Evolutionary conservation across 331 rosid species (phyloP).

Genomic region (Dryas integrifolia): DNA sequence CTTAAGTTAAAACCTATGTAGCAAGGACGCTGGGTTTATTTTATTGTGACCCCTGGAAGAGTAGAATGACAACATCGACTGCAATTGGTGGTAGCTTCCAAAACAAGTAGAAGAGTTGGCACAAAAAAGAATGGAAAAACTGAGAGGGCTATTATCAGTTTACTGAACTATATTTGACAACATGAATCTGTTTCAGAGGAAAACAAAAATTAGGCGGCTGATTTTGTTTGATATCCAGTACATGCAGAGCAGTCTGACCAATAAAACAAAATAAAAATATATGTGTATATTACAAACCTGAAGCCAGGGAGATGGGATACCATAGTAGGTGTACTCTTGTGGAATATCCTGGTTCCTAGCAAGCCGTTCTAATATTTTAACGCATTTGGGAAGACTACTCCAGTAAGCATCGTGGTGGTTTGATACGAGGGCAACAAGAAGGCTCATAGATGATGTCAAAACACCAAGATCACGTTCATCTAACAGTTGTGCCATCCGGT

Average conservation of each 20-base stretch:
- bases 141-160: not conserved
- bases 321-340: constrained; percentile 96
- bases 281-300: constrained; percentile 59
- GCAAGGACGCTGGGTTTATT: not conserved
- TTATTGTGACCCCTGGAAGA: not conserved
- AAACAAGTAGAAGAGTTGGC: not conserved
- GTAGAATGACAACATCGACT: not conserved
- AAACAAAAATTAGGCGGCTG: not conserved
- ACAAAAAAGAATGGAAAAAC: not conserved
- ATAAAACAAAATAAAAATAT: not conserved
- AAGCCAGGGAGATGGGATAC: constrained; percentile 99
- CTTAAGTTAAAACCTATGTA: not conserved
- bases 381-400: constrained; percentile 98
- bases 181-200: not conserved
- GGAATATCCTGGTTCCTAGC: constrained; percentile 98
- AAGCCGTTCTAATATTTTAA: constrained; percentile 87
- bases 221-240: constrained; percentile 15
- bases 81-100: not conserved
- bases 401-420: constrained; percentile 85
- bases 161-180: not conserved
- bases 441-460: constrained; percentile 97
- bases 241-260: constrained; percentile 13
- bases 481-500: constrained; percentile 97
- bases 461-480: constrained; percentile 99
- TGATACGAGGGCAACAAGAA: constrained; percentile 92